Evolutionary conservation across 805 yeast species (phyloP), one percentile per base, ranked within the genome.

Genomic region (Wickerhamiella kurtzmanii): DNA sequence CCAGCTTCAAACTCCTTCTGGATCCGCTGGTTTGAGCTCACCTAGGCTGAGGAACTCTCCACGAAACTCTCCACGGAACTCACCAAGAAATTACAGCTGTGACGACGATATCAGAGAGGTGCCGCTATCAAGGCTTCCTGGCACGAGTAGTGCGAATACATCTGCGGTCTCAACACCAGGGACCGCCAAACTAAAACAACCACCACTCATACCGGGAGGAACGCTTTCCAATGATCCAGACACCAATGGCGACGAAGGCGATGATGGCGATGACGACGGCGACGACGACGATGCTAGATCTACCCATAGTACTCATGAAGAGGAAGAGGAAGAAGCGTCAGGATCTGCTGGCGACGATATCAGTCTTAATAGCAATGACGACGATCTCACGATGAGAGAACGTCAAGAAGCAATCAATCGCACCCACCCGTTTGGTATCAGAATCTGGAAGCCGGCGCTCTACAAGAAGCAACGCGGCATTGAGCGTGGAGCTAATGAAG

Each of bases 381-480:
- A 89, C 62, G 82, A 95, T 3, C 80, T 83, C 60, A 92, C 95
- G 3, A 71, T 89, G 46, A 72, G 92, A 50, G 95, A 88, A 55
- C 78, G 96, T 53, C 98, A 92, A 64, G 88, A 84, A 56, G 98
- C 98, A 15, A 92, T 92, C 60, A 92, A 92, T 60, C 79, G 83
- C 45, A 87, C 96, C 3, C 98, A 92, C 68, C 98, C 98, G 0
- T 92, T 92, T 59, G 98, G 98, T 72, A 89, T 92, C 41, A 81
- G 95, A 63, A 85, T 92, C 57, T 92, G 98, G 98, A 92, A 92
- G 60, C 98, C 98, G 1, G 96, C 97, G 2, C 69, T 92, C 47
- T 92, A 92, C 66, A 92, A 92, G 62, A 92, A 92, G 63, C 74
- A 75, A 49, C 78, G 98, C 58, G 84, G 96, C 3, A 96, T 92